A percentile compares a stretch with the other conserved stretches of the same genome.
phyloP scores from a whole-genome alignment of 208 protist species.

The Crithidia sp. region DNA sequence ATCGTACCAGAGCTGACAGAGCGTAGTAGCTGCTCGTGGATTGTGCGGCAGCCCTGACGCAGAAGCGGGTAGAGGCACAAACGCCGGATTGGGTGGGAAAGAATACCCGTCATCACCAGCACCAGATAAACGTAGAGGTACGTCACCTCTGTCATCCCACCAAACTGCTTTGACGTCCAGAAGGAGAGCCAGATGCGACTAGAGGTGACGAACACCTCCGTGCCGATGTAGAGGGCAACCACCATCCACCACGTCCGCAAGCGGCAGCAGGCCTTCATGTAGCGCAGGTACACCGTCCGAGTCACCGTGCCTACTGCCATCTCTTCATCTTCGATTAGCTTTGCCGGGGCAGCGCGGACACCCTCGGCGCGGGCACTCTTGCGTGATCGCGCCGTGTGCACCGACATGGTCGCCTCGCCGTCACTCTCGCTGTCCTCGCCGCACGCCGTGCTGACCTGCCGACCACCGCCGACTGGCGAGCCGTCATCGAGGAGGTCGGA shows the following conservation, averaged over 20 bases:
- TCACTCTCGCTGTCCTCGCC: too few relatives aligned
- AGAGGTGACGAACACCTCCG: conserved; percentile 40
- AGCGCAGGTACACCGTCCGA: conserved; percentile 50
- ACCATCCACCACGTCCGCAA: conserved; percentile 35
- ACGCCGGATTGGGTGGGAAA: too few relatives aligned
- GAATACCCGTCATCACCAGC: not conserved
- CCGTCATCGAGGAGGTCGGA: conserved; percentile 5
- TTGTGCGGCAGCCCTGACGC: too few relatives aligned
- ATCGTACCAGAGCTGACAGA: too few relatives aligned
- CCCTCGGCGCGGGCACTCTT: not conserved
- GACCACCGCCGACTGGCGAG: too few relatives aligned
- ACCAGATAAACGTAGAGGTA: not conserved
- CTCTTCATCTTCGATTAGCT: conserved; percentile 36
- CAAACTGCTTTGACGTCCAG: not conserved
- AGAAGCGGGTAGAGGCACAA: too few relatives aligned
- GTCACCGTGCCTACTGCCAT: conserved; percentile 53
- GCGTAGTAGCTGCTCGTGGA: too few relatives aligned
- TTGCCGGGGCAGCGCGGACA: not conserved
- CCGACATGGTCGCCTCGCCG: not conserved
- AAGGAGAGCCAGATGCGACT: conserved; percentile 36
- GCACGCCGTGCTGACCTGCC: too few relatives aligned
- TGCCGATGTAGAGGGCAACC: conserved; percentile 17
- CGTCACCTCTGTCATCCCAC: not conserved
- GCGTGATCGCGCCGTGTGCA: not conserved
- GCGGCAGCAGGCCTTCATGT: conserved; percentile 36